Percentiles rank a stretch among this genome's conserved stretches.
Conservation (phyloP, 2,329 filamentous ascomycete genomes). For the Ploettnerulaceae sp. region DNA sequence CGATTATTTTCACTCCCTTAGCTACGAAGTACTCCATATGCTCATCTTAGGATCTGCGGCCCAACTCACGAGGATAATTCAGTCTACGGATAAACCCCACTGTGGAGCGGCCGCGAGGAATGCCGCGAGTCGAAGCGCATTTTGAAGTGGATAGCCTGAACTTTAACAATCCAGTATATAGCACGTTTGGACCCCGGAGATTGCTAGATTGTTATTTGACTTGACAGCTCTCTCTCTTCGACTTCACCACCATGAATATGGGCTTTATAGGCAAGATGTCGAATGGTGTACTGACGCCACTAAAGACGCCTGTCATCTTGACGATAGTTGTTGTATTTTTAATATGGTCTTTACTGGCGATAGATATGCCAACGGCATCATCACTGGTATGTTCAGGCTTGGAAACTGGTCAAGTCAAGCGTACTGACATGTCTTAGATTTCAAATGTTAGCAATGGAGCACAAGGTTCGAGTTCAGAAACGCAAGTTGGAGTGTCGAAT, state of each 20-base stretch:
- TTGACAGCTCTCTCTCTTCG: not conserved
- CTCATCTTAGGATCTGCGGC: no score
- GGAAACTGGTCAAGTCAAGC: no score
- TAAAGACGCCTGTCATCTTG: conserved; percentile 7
- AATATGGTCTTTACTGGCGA: conserved; percentile 9
- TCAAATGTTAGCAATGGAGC: not conserved
- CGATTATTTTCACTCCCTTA: no score
- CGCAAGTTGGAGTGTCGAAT: no score
- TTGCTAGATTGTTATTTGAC: not conserved
- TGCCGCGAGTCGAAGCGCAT: no score
- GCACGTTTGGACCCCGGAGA: not conserved
- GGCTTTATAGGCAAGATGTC: conserved; percentile 1
- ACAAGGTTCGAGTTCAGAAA: no score
- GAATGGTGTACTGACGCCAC: not conserved
- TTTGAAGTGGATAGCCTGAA: no score
- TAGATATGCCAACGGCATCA: conserved; percentile 7
- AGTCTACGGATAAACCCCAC: no score
- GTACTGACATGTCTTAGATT: not conserved
- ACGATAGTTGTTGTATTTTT: conserved; percentile 7
- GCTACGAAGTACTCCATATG: no score
- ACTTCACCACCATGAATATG: not conserved
- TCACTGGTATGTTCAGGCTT: not conserved
- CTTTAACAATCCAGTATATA: not conserved
- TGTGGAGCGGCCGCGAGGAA: no score
- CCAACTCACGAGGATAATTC: no score